These are phyloP conservation scores for Zostera marina DNA, from an alignment of 116 monocot species.

Conservation along the genomic window DNA sequence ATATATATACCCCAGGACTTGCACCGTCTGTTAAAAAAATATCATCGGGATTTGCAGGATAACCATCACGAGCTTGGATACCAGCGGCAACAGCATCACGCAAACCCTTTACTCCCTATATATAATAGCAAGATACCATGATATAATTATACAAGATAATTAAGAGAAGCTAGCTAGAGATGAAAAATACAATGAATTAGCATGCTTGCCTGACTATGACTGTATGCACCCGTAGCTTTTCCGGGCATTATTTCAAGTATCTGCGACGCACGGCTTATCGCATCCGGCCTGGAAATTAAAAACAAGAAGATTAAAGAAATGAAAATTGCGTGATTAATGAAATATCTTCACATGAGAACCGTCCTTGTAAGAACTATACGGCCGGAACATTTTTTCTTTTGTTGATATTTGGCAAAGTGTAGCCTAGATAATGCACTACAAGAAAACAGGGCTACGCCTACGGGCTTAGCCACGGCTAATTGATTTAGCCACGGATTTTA, in stretches of 20 bases:
- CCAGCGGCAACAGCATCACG: slow-evolving; percentile 88
- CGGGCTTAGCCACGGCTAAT: too few relatives aligned
- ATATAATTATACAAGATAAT: background rate
- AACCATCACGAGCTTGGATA: slow-evolving; percentile 80
- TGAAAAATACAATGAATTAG: background rate
- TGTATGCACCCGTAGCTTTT: slow-evolving; percentile 10
- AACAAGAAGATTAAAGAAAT: too few relatives aligned
- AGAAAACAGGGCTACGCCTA: too few relatives aligned
- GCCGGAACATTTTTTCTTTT: too few relatives aligned
- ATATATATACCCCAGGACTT: slow-evolving; percentile 64
- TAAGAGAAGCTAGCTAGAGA: too few relatives aligned
- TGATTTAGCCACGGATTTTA: too few relatives aligned
- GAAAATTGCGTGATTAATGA: too few relatives aligned
- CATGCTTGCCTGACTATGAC: slow-evolving; percentile 8
- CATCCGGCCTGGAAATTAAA: slow-evolving; percentile 41
- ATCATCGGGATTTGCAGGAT: slow-evolving; percentile 70
- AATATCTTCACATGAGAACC: too few relatives aligned
- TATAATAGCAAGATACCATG: background rate
- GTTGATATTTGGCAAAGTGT: too few relatives aligned
- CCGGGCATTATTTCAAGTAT: slow-evolving; percentile 51
- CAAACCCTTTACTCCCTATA: slow-evolving; percentile 72
- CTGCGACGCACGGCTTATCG: slow-evolving; percentile 57
- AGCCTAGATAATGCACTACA: too few relatives aligned
- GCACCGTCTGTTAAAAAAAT: slow-evolving; percentile 97
- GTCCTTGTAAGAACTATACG: too few relatives aligned